Evolutionary conservation across 495 filamentous ascomycete genomes (phyloP).

Genomic region (Pyrenula massariospora): DNA sequence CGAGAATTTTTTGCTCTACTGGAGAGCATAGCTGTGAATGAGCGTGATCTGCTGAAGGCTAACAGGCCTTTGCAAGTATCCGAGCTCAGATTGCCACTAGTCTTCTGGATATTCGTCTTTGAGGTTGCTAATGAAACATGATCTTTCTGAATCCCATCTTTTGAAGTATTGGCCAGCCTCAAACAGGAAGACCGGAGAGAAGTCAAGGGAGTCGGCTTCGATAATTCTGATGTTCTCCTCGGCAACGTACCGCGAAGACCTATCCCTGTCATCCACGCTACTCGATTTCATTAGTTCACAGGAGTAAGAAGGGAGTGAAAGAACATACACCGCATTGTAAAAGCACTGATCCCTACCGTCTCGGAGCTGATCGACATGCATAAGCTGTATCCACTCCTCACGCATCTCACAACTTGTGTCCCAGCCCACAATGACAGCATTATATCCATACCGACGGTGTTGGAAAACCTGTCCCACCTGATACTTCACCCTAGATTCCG

Average conservation of each 20-base stretch:
- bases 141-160: slow-evolving; percentile 57
- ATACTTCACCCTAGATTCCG: slow-evolving; percentile 43
- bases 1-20: too few species aligned
- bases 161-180: slow-evolving; percentile 85
- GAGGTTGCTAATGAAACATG: slow-evolving; percentile 77
- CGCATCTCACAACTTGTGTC: slow-evolving; percentile 43
- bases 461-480: slow-evolving; percentile 74
- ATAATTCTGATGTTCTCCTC: slow-evolving; percentile 76
- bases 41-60: too few species aligned
- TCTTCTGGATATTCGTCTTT: slow-evolving; percentile 74
- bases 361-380: slow-evolving; percentile 49
- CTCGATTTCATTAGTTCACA: neutral
- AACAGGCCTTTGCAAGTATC: too few species aligned
- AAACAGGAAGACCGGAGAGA: slow-evolving; percentile 42
- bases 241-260: slow-evolving; percentile 64
- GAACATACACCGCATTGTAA: slow-evolving; percentile 71
- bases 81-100: neutral
- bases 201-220: slow-evolving; percentile 28
- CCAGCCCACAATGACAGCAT: slow-evolving; percentile 81
- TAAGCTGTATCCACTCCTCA: slow-evolving; percentile 45
- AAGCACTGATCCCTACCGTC: slow-evolving; percentile 64
- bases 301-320: neutral
- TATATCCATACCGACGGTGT: slow-evolving; percentile 71
- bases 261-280: slow-evolving; percentile 34
- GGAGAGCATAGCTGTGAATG: too few species aligned